Evolutionary conservation across 2,329 filamentous ascomycete species (phyloP).

Genomic region (Alternaria brassicicola): DNA sequence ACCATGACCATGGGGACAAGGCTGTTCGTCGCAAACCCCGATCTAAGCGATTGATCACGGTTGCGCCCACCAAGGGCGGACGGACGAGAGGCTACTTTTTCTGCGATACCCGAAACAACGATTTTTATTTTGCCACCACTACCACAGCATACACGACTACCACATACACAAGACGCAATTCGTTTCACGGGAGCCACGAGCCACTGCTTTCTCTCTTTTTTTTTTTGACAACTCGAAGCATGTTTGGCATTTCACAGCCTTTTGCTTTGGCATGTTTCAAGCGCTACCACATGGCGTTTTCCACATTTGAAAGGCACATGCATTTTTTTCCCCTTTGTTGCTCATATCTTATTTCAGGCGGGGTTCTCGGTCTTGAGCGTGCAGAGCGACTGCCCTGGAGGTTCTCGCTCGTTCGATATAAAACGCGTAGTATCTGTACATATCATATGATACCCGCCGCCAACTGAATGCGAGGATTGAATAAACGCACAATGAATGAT

Average conservation of each 20-base stretch:
- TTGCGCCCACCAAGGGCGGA: neutral
- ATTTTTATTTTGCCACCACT: conserved; percentile 13
- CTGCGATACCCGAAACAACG: conserved; percentile 42
- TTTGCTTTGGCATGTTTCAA: neutral
- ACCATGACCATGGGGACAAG: conserved; percentile 74
- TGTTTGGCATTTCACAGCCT: conserved; percentile 1
- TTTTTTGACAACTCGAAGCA: neutral
- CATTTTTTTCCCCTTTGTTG: conserved; percentile 3
- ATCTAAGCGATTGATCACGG: conserved; percentile 59
- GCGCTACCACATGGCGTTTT: neutral
- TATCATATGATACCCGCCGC: conserved; percentile 5
- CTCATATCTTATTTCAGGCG: neutral
- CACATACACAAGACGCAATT: neutral
- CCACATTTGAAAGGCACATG: neutral
- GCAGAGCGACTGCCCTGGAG: conserved; percentile 5
- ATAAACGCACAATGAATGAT: neutral
- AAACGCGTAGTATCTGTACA: conserved; percentile 5
- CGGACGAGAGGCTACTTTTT: conserved; percentile 15
- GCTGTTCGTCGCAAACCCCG: conserved; percentile 86
- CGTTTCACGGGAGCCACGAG: neutral
- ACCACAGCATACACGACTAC: neutral
- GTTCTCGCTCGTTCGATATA: conserved; percentile 5
- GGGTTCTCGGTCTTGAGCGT: neutral
- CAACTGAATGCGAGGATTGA: conserved; percentile 6
- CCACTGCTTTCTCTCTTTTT: neutral